Evolutionary conservation across 441 rosid genomes (phyloP).

Genomic region (Adansonia madagascariensis): DNA sequence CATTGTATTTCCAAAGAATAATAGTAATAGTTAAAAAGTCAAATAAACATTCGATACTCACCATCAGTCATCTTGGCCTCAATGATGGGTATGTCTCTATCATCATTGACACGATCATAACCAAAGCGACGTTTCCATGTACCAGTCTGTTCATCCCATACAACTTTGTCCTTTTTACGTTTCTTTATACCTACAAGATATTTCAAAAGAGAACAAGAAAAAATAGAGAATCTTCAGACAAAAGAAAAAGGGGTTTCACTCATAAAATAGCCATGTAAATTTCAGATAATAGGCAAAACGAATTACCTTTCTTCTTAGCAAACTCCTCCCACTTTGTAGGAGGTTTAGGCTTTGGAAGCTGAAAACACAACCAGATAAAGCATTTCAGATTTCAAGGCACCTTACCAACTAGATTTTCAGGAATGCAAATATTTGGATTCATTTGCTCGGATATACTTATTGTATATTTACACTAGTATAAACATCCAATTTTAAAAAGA

Average conservation of each 20-base stretch:
- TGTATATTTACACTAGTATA: neutral
- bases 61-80: constrained; percentile 93
- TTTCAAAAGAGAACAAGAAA: constrained; percentile 12
- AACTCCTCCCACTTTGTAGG: constrained; percentile 72
- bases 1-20: neutral
- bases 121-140: constrained; percentile 92
- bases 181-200: constrained; percentile 73
- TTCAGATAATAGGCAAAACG: constrained; percentile 9
- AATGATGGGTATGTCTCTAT: constrained; percentile 78
- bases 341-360: constrained; percentile 73
- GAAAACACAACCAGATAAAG: constrained; percentile 36
- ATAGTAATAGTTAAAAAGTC: neutral
- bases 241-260: neutral
- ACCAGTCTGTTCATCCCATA: constrained; percentile 83
- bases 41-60: constrained; percentile 32
- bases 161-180: constrained; percentile 79
- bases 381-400: neutral
- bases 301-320: constrained; percentile 65
- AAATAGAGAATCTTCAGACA: neutral
- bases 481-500: neutral
- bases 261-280: constrained; percentile 13
- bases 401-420: neutral
- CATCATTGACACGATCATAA: constrained; percentile 89
- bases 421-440: neutral
- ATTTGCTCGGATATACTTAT: neutral